Evolutionary conservation across 306 rosid species (phyloP).

Genomic region (Castanea mollissima): DNA sequence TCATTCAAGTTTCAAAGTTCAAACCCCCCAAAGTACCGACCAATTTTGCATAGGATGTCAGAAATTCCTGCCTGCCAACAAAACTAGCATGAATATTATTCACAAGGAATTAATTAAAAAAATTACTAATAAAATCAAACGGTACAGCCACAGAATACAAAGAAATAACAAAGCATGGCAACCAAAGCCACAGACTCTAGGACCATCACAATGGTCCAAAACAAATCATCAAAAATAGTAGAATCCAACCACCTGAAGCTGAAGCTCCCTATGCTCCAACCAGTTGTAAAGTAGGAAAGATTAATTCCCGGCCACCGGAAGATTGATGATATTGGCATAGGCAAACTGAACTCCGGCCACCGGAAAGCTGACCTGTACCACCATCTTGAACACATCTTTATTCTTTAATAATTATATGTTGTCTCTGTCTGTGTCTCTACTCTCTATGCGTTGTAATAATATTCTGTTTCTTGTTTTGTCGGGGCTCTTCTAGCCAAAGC

Average conservation of each 20-base stretch:
- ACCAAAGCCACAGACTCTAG: conserved; percentile 49
- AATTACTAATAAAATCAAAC: conserved; percentile 21
- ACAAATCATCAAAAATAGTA: conserved; percentile 43
- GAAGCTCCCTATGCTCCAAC: conserved; percentile 31
- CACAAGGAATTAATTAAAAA: not conserved
- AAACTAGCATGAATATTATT: not conserved
- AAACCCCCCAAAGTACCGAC: not conserved
- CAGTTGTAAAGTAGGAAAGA: conserved; percentile 33
- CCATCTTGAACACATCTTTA: conserved; percentile 18
- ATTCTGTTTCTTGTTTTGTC: not conserved
- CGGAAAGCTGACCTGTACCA: conserved; percentile 44
- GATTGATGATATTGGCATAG: conserved; percentile 3
- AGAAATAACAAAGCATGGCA: conserved; percentile 54
- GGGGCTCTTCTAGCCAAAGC: not conserved
- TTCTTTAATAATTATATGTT: not conserved
- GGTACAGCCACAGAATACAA: conserved; percentile 59
- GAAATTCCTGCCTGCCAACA: not conserved
- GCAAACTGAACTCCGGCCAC: conserved; percentile 37
- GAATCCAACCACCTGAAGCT: conserved; percentile 27
- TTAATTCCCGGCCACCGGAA: conserved; percentile 44
- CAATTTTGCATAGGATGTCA: not conserved
- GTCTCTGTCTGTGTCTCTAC: not conserved
- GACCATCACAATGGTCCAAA: conserved; percentile 39
- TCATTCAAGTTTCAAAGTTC: not conserved
- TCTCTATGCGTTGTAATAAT: too few species aligned